These are phyloP conservation scores for Acer negundo DNA, from an alignment of 345 rosid genomes.

Conservation along the genomic window DNA sequence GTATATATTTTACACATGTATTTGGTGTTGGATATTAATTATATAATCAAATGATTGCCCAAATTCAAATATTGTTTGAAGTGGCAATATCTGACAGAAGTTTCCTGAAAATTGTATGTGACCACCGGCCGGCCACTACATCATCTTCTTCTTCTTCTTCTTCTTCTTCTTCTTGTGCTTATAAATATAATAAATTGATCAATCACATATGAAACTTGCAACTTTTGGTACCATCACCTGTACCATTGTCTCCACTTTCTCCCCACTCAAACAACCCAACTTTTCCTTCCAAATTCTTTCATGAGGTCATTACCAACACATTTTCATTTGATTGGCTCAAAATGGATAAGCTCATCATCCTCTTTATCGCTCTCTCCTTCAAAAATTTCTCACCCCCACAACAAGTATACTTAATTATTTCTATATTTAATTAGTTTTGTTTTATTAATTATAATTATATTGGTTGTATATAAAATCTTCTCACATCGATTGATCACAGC, in stretches of 20 bases:
- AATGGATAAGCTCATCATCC: constrained; percentile 50
- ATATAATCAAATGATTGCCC: neutral
- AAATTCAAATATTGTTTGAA: neutral
- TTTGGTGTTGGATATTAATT: no score
- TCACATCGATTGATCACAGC: neutral
- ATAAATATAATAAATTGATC: neutral
- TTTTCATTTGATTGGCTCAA: constrained; percentile 39
- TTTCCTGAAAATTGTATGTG: constrained; percentile 18
- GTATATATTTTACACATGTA: no score
- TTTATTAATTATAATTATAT: neutral
- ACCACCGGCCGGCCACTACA: constrained; percentile 21
- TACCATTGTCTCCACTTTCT: constrained; percentile 55
- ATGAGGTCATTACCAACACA: constrained; percentile 25
- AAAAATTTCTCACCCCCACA: constrained; percentile 20
- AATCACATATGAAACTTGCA: constrained; percentile 12
- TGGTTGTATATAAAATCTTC: constrained; percentile 3
- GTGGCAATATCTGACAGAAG: no score
- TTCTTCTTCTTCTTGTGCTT: no score
- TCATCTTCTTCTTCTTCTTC: neutral
- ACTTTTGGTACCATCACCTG: constrained; percentile 25
- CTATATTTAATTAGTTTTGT: neutral
- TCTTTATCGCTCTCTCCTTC: constrained; percentile 16
- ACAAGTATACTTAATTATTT: constrained; percentile 7
- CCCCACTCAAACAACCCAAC: constrained; percentile 43
- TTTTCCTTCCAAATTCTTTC: constrained; percentile 22